Conservation (phyloP, 441 rosid species). For the Arabidopsis hybrid region DNA sequence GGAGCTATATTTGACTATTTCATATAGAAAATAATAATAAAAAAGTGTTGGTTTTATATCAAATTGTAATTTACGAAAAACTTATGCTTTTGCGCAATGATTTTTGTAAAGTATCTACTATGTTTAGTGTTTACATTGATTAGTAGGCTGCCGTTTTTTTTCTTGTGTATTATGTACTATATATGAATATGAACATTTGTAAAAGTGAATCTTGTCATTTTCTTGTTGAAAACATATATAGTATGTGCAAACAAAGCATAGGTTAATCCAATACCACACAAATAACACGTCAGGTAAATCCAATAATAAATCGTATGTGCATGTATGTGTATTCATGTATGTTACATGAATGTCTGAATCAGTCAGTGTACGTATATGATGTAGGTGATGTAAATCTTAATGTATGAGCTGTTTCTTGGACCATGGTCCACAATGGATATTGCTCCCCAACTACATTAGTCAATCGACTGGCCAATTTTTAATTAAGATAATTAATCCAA, state of each 20-base stretch:
- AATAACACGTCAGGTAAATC: slow-evolving; percentile 12
- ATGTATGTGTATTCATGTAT: slow-evolving; percentile 1
- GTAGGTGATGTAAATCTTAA: slow-evolving; percentile 27
- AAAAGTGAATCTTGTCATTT: slow-evolving; percentile 24
- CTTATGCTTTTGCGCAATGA: not conserved
- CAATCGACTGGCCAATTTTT: slow-evolving; percentile 37
- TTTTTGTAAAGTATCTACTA: not conserved
- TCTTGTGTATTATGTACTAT: not conserved
- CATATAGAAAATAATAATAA: not conserved
- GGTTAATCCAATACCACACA: slow-evolving; percentile 3
- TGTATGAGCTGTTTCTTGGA: slow-evolving; percentile 49
- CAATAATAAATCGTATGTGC: not conserved
- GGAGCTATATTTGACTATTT: slow-evolving; percentile 5
- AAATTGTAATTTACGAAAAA: too few relatives aligned
- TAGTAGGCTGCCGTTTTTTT: not conserved
- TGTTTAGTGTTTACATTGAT: slow-evolving; percentile 1
- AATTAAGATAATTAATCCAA: slow-evolving; percentile 30
- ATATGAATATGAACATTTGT: not conserved
- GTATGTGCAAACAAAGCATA: slow-evolving; percentile 9
- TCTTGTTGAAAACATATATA: slow-evolving; percentile 12
- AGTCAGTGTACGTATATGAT: slow-evolving; percentile 16
- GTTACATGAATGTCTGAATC: slow-evolving; percentile 12
- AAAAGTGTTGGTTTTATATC: not conserved
- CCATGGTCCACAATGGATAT: slow-evolving; percentile 48
- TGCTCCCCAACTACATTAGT: slow-evolving; percentile 48